phyloP scores from a whole-genome alignment of 164 flowering plant genomes.

The Tetrastigma voinierianum region DNA sequence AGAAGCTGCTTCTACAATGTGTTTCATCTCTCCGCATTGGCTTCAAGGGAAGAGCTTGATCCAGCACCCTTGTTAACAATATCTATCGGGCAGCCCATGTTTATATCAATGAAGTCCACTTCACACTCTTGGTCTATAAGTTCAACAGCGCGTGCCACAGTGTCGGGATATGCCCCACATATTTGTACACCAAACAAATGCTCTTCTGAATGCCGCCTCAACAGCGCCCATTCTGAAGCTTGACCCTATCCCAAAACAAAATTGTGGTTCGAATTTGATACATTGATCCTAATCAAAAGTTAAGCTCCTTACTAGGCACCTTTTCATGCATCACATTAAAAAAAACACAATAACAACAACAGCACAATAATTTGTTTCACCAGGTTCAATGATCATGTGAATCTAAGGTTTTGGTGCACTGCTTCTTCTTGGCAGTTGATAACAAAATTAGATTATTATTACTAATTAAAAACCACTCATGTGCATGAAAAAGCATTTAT shows the following conservation, averaged over 20 bases:
- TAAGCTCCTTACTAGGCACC: too few relatives aligned
- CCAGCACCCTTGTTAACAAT: conserved; percentile 96
- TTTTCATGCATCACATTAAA: too few relatives aligned
- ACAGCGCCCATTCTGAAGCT: conserved; percentile 97
- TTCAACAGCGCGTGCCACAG: conserved; percentile 79
- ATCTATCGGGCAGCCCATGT: conserved; percentile 99
- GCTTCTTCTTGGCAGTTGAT: too few relatives aligned
- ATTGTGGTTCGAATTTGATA: conserved; percentile 5
- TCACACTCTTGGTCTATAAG: conserved; percentile 80
- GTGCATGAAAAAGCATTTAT: background rate
- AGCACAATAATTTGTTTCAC: too few relatives aligned
- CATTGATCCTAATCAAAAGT: background rate
- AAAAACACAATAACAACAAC: too few relatives aligned
- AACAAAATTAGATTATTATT: too few relatives aligned
- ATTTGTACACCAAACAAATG: conserved; percentile 94
- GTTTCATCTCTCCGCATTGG: conserved; percentile 88
- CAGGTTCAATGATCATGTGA: too few relatives aligned
- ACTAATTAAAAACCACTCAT: background rate
- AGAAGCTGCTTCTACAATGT: conserved; percentile 69
- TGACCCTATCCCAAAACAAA: conserved; percentile 59
- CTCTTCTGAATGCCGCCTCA: conserved; percentile 90
- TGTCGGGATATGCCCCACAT: conserved; percentile 95
- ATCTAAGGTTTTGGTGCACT: too few relatives aligned
- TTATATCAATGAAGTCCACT: conserved; percentile 94
- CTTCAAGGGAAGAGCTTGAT: conserved; percentile 81